Conservation (phyloP, 176 grass and related monocot genomes). For the Paspalum vaginatum region DNA sequence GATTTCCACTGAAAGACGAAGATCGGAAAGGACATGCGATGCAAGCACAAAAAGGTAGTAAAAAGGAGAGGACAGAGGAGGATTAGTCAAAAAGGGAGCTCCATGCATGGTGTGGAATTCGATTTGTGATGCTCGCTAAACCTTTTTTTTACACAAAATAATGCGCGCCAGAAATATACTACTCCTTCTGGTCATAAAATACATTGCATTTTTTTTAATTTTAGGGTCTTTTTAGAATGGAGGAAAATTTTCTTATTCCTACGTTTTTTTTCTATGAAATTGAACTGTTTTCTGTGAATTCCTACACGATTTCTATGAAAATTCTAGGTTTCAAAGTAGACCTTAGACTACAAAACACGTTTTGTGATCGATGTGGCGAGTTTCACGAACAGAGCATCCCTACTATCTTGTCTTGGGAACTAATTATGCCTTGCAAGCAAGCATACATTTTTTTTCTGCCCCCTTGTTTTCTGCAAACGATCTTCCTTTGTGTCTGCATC, state of each 20-base stretch:
- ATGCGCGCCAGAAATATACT: no score
- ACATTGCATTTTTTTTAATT: no score
- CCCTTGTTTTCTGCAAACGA: neutral
- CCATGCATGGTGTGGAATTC: neutral
- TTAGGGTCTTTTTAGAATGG: no score
- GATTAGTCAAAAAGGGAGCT: neutral
- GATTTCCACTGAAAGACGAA: slow-evolving; percentile 12
- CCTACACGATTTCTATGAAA: no score
- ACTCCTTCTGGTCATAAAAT: no score
- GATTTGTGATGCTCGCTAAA: no score
- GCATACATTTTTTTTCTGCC: neutral
- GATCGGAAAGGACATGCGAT: neutral
- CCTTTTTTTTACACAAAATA: no score
- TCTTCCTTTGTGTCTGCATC: neutral
- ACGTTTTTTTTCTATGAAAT: no score
- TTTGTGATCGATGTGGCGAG: neutral
- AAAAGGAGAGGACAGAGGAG: neutral
- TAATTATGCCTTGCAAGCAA: slow-evolving; percentile 26
- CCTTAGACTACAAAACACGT: no score
- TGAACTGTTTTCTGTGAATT: no score
- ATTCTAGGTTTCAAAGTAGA: no score
- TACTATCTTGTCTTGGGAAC: neutral
- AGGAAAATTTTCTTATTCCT: no score
- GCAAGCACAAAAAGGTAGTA: neutral
- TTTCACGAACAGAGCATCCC: neutral